These are phyloP conservation scores for Cadophora sp. DNA, from an alignment of 2,329 filamentous ascomycete genomes.

Conservation along the genomic window DNA sequence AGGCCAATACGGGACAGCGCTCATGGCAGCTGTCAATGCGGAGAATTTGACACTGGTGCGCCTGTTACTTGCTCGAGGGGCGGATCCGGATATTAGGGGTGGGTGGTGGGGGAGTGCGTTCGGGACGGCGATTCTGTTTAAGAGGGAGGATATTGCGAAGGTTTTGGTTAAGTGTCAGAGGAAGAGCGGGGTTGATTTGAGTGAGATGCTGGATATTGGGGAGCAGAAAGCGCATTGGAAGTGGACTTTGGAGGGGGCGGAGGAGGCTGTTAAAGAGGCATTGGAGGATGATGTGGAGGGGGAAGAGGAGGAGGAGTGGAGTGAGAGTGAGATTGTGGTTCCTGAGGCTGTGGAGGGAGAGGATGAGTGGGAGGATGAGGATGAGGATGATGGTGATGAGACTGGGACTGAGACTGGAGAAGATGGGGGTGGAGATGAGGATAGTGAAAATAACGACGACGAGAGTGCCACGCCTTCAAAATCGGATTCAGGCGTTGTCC, in stretches of 20 bases:
- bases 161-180: neutral
- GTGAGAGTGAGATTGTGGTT: constrained; percentile 13
- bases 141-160: neutral
- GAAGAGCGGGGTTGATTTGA: neutral
- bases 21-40: constrained; percentile 3
- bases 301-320: neutral
- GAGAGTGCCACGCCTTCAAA: neutral
- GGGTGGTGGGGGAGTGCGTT: constrained; percentile 7
- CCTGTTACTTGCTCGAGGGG: constrained; percentile 6
- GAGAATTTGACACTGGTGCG: neutral
- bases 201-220: neutral
- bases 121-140: neutral
- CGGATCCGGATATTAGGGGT: constrained; percentile 8
- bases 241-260: neutral
- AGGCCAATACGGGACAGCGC: constrained; percentile 1
- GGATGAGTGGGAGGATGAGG: neutral
- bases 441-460: neutral
- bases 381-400: neutral
- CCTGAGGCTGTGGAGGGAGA: neutral
- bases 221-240: neutral
- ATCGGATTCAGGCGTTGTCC: neutral
- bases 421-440: neutral
- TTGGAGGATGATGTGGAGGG: neutral
- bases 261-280: neutral
- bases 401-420: neutral